A percentile compares a stretch with the other conserved stretches of the same genome.
phyloP scores from a whole-genome alignment of 345 rosid genomes.

The Erysimum cheiranthoides region DNA sequence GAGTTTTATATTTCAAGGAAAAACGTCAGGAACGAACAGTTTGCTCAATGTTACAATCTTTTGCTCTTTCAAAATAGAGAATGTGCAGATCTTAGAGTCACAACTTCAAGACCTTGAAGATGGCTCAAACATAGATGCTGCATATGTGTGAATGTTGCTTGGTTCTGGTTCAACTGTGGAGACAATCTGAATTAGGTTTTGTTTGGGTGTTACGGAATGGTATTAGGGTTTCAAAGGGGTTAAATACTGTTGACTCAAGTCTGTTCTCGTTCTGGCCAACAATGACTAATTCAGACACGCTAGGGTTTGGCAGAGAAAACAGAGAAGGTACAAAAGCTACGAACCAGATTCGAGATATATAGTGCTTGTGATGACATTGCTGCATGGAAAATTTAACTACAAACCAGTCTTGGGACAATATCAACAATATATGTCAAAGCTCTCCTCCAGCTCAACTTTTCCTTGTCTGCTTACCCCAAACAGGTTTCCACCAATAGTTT shows the following conservation, averaged over 20 bases:
- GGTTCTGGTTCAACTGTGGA: neutral
- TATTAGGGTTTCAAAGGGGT: neutral
- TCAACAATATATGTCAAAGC: neutral
- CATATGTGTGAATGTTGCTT: neutral
- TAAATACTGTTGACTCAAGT: neutral
- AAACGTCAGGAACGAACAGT: neutral
- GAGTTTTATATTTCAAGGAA: neutral
- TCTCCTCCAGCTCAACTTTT: neutral
- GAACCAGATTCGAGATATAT: neutral
- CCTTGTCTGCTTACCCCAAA: too few species aligned
- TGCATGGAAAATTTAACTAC: neutral
- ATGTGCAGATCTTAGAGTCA: neutral
- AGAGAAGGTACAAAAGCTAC: neutral
- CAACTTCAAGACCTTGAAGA: neutral
- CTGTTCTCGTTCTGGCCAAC: neutral
- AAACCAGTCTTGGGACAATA: neutral
- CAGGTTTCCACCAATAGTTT: neutral
- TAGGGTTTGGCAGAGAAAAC: slow-evolving; percentile 2
- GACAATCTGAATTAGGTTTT: neutral
- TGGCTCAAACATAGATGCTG: neutral
- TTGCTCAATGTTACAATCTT: neutral
- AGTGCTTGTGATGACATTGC: neutral
- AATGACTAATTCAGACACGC: neutral
- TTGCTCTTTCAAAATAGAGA: neutral
- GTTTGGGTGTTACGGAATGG: neutral